Conservation (phyloP, 2,329 filamentous ascomycete species). For the Calonectria pteridis region DNA sequence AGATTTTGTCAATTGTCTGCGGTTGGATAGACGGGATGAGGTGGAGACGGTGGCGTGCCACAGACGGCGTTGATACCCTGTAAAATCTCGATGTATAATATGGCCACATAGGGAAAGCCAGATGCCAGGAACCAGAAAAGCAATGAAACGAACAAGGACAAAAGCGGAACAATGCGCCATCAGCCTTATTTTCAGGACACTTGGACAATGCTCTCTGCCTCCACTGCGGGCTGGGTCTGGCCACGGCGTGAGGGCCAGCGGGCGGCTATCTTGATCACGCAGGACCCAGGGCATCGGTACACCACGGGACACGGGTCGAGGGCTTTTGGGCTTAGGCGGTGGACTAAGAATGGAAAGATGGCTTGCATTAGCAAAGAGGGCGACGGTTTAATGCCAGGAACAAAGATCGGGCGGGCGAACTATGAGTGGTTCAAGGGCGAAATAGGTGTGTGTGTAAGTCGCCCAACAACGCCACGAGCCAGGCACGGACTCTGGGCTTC, state of each 20-base stretch:
- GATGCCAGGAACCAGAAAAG: not conserved
- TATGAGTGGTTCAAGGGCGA: not conserved
- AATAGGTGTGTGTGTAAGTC: not conserved
- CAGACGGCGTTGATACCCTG: conserved; percentile 20
- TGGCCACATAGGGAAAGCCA: conserved; percentile 3
- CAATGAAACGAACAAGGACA: not conserved
- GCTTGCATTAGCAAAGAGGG: conserved; percentile 15
- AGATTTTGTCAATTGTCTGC: not conserved
- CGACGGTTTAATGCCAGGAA: conserved; percentile 1
- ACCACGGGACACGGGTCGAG: not conserved
- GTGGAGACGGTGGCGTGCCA: conserved; percentile 1
- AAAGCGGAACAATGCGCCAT: not conserved
- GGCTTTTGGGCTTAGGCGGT: too few species aligned
- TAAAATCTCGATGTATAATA: conserved; percentile 27
- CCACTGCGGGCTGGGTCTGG: not conserved
- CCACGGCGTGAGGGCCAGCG: not conserved
- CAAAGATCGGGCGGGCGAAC: conserved; percentile 1
- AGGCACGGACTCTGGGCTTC: not conserved
- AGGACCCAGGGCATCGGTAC: conserved; percentile 18
- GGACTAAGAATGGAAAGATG: conserved; percentile 11
- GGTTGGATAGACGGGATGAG: not conserved
- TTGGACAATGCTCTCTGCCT: not conserved
- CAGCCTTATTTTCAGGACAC: conserved; percentile 5
- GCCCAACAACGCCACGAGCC: not conserved
- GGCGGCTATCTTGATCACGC: conserved; percentile 23